Evolutionary conservation across 352 stramenopile species (phyloP), one percentile per base, ranked within the genome.

Genomic region (Pythium plurisporium): DNA sequence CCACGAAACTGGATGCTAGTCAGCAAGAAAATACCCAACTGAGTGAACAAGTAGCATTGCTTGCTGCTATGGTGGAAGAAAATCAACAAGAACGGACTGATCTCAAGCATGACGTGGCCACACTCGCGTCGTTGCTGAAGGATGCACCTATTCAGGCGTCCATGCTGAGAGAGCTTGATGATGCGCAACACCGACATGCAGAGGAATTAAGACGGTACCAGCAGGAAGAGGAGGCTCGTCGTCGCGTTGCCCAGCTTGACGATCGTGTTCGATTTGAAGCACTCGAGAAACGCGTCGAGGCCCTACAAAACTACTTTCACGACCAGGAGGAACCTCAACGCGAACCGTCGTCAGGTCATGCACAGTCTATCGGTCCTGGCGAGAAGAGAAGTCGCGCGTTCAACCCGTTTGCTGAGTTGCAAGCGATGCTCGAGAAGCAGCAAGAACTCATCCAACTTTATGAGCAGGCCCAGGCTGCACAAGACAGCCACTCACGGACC

Each of bases 401-500:
- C 37, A 47, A 57, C 22, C 50, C 50, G 37, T 57, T 57, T 30
- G 50, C 37, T 2, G 50, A 57, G n/a, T 29, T 57, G 7, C 50
- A 57, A 26, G 50, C 50, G 4, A 57, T 38, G 17, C 37, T 57
- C 12, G 50, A 48, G 50, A 47, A 48, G 19, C 50, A 57, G n/a
- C 50, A 57, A 20, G 50, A 46, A 34, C 50, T 57, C 4, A 57
- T 57, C 37, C 29, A 37, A 10, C 37, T 57, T 8, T 57, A 57
- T 36, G 50, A 57, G 38, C 50, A 57, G 26, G 50, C 50, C 2
- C 50, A 48, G 50, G 29, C 37, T 7, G 41, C 29, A 1, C 50
- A 48, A 12, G 50, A 57, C n/a, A 46, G 37, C 27, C 50, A 59
- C 29, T 49, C 51, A 2, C 51, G 30, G 7, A 50, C 40, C 5